Evolutionary conservation across 169 alveolate species (phyloP), one percentile per base, ranked within the genome.

Genomic region (Plasmodium yoelii): DNA sequence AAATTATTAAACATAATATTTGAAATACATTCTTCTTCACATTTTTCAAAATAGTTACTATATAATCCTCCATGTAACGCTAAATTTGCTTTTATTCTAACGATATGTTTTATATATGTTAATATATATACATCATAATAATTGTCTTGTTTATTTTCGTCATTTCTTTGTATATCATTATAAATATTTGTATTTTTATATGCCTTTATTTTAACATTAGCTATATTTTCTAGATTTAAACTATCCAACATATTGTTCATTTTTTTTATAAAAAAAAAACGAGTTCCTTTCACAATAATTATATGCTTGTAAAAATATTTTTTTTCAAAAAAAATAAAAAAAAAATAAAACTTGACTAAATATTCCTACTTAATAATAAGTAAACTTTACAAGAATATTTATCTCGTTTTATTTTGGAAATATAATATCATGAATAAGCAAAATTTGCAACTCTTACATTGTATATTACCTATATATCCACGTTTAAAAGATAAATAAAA

Each of bases 1-100:
- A 77, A 49, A 49, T 63, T 63, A n/a, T 64, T 75, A 19, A 63
- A 15, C 88, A 77, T 77, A 13, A 77, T 77, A 28, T 77, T 77
- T 18, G 88, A 77, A 13, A 77, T 77, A 28, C 77, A 77, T 12
- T 77, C 88, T 51, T 77, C 88, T 44, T 77, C 88, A 77, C 64
- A 77, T 24, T 77, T 77, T 39, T 77, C 88, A 64, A 77, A 77
- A 42, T 77, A 77, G 56, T 77, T 77, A 56, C 88, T 77, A 57
- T 77, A 77, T 34, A 77, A 42, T 22, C 88, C 88, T 18, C 88
- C 88, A 68, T 77, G 88, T 55, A 77, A 46, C 5, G 88, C 88
- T 34, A 77, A 64, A 57, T 77, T 77, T 4, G 88, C 60, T 56
- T 77, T 77, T 47, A 77, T 77, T 22, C 88, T n/a, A 2, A 77